Conservation (phyloP, 768 basidiomycete genomes). For the Boletus vermiculosoides region DNA sequence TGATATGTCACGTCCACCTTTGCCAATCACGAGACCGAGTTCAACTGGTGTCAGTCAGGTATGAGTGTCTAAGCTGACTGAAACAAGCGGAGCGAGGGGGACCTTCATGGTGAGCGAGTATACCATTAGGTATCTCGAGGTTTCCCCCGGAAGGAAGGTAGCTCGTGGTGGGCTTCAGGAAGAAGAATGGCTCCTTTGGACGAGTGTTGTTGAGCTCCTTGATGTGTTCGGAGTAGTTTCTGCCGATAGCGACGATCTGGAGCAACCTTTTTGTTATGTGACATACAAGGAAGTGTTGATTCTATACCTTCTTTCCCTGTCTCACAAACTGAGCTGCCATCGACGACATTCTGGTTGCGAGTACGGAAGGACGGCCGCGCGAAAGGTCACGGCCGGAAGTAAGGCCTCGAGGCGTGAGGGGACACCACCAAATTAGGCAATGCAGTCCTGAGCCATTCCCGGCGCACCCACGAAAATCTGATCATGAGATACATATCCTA, state of each 20-base stretch:
- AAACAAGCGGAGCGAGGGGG: background rate
- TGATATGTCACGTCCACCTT: conserved; percentile 78
- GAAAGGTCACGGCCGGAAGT: background rate
- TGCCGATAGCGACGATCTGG: conserved; percentile 92
- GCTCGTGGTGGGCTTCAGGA: conserved; percentile 93
- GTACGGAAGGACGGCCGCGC: background rate
- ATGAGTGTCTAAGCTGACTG: background rate
- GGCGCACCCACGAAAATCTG: too few relatives aligned
- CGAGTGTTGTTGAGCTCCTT: conserved; percentile 84
- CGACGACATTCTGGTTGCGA: conserved; percentile 28
- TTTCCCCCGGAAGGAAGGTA: conserved; percentile 76
- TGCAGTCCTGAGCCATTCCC: too few relatives aligned
- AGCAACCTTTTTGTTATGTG: background rate
- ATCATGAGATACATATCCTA: too few relatives aligned
- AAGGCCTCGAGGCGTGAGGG: background rate
- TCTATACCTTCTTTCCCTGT: conserved; percentile 46
- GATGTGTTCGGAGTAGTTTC: conserved; percentile 90
- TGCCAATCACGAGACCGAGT: conserved; percentile 95
- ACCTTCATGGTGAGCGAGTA: conserved; percentile 93
- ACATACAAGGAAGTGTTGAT: background rate
- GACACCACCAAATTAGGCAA: background rate
- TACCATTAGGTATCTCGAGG: conserved; percentile 83
- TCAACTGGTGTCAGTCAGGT: conserved; percentile 57
- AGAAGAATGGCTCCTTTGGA: conserved; percentile 97
- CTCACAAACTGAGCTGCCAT: conserved; percentile 41